phyloP scores from a whole-genome alignment of 163 green algal genomes.

The Botryococcus braunii region DNA sequence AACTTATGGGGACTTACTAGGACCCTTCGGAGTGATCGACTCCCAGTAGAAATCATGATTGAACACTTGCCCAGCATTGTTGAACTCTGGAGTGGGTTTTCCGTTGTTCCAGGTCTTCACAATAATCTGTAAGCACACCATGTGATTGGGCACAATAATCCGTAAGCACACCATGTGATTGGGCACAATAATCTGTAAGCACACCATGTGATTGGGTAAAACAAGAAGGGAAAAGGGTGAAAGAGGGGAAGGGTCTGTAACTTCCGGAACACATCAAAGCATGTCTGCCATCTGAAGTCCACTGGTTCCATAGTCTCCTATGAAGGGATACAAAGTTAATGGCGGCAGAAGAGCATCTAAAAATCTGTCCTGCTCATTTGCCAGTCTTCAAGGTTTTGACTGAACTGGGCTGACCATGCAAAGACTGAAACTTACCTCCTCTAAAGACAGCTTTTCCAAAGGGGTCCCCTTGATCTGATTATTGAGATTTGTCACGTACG shows the following conservation, averaged over 20 bases:
- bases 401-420: too few species aligned
- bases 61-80: constrained; percentile 88
- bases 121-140: constrained; percentile 51
- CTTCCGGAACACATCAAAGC: too few species aligned
- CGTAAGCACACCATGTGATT: too few species aligned
- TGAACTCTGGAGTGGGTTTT: constrained; percentile 81
- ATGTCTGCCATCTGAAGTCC: too few species aligned
- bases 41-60: constrained; percentile 96
- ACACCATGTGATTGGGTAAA: too few species aligned
- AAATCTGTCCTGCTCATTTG: too few species aligned
- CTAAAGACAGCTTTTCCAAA: constrained; percentile 70
- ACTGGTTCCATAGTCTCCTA: too few species aligned
- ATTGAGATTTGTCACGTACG: constrained; percentile 82
- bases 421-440: constrained; percentile 41
- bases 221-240: too few species aligned
- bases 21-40: constrained; percentile 67
- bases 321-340: too few species aligned
- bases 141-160: constrained; percentile 70
- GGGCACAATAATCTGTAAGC: constrained; percentile 55
- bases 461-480: constrained; percentile 83
- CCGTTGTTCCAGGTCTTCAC: constrained; percentile 80
- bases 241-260: too few species aligned
- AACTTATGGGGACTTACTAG: constrained; percentile 20
- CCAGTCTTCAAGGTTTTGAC: too few species aligned
- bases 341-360: too few species aligned